A percentile compares a stretch with the other conserved stretches of the same genome.
Evolutionary conservation across 495 filamentous ascomycete genomes (phyloP).

Genomic region (Staphylotrichum tortipilum): DNA sequence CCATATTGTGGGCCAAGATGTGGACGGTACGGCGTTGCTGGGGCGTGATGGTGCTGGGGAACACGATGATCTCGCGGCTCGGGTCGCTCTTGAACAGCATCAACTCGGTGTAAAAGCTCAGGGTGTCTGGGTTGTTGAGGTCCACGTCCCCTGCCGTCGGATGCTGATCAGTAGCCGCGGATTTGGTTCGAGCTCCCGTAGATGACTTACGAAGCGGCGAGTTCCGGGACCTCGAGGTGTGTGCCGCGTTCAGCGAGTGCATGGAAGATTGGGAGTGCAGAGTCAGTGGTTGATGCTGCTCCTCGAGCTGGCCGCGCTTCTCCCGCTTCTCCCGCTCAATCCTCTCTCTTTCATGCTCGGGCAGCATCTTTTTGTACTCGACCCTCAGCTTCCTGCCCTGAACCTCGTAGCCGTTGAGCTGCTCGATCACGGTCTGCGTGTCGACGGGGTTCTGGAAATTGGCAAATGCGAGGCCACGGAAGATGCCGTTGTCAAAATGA

Average conservation of each 20-base stretch:
- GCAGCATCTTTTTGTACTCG: slow-evolving; percentile 99
- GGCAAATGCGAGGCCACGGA: slow-evolving; percentile 91
- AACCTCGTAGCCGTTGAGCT: slow-evolving; percentile 89
- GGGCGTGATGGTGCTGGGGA: slow-evolving; percentile 71
- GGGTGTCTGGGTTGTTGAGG: slow-evolving; percentile 81
- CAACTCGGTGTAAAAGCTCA: slow-evolving; percentile 81
- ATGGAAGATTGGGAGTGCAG: slow-evolving; percentile 79
- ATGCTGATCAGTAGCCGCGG: slow-evolving; percentile 25
- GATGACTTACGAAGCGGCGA: slow-evolving; percentile 32
- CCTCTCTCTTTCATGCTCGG: slow-evolving; percentile 83
- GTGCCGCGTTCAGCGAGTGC: slow-evolving; percentile 61
- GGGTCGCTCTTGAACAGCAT: slow-evolving; percentile 78
- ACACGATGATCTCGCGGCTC: slow-evolving; percentile 68
- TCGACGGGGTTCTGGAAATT: slow-evolving; percentile 96
- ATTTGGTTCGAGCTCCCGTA: slow-evolving; percentile 2
- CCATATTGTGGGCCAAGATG: slow-evolving; percentile 91
- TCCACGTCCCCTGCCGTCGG: slow-evolving; percentile 56
- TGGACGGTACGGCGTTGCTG: slow-evolving; percentile 82
- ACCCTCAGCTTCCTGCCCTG: slow-evolving; percentile 90
- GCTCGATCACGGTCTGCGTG: slow-evolving; percentile 79
- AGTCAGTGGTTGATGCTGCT: slow-evolving; percentile 71
- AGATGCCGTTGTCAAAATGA: slow-evolving; percentile 97
- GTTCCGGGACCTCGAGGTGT: slow-evolving; percentile 21
- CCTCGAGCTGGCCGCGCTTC: slow-evolving; percentile 89
- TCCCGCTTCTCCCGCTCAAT: slow-evolving; percentile 97